Conservation (phyloP, 805 yeast genomes). For the Candida morakotiae region DNA sequence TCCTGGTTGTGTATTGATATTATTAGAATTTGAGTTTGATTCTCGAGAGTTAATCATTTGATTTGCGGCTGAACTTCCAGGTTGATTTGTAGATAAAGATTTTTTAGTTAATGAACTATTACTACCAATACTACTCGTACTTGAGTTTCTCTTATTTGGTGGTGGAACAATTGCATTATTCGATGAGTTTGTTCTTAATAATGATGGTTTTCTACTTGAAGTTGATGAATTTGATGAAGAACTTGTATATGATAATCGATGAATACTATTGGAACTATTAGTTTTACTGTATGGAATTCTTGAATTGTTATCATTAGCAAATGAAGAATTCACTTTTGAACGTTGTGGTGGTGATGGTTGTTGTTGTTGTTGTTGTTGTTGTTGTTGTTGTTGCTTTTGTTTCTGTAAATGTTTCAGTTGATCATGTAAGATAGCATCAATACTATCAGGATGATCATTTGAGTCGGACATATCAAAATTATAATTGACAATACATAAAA, state of each 20-base stretch:
- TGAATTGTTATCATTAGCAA: not conserved
- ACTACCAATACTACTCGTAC: slow-evolving; percentile 1
- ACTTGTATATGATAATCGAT: slow-evolving; percentile 1
- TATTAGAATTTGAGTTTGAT: not conserved
- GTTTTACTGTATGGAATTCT: slow-evolving; percentile 1
- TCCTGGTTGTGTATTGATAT: not conserved
- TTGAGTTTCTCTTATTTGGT: slow-evolving; percentile 1
- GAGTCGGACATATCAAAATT: slow-evolving; percentile 1
- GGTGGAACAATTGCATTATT: not conserved
- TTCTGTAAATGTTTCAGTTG: slow-evolving; percentile 4
- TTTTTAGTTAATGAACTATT: not conserved
- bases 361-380: slow-evolving; percentile 1
- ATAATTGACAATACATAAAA: not conserved
- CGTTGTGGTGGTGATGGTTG: not conserved
- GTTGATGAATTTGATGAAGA: slow-evolving; percentile 2
- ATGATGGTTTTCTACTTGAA: slow-evolving; percentile 4
- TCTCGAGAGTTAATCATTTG: not conserved
- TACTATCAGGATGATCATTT: slow-evolving; percentile 1
- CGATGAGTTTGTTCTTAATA: slow-evolving; percentile 1
- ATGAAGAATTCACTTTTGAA: not conserved
- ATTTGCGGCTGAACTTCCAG: not conserved
- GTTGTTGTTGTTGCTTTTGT: not conserved
- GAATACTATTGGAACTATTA: slow-evolving; percentile 4
- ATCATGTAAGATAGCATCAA: slow-evolving; percentile 1
- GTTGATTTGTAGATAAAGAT: not conserved